These are phyloP conservation scores for Spathaspora jeffriesii DNA, from an alignment of 1,139 yeast species.

Conservation along the genomic window DNA sequence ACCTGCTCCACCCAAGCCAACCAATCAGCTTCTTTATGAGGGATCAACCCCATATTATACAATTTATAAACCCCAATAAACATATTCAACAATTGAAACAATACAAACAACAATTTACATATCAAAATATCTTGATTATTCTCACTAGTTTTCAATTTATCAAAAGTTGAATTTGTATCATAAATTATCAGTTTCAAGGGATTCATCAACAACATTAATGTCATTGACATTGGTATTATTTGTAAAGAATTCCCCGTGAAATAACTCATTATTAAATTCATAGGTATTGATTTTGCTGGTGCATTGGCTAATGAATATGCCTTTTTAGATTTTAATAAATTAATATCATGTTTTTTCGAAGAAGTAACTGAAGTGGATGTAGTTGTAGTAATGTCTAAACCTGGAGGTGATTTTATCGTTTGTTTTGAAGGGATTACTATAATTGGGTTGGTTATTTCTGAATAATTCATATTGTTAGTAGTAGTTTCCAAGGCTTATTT, in stretches of 20 bases:
- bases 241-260: conserved; percentile 94
- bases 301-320: conserved; percentile 88
- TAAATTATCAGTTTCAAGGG: conserved; percentile 74
- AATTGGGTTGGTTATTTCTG: conserved; percentile 18
- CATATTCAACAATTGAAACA: conserved; percentile 66
- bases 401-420: conserved; percentile 19
- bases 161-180: conserved; percentile 49
- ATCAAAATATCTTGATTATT: conserved; percentile 43
- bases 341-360: conserved; percentile 19
- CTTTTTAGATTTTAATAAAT: conserved; percentile 53
- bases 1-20: conserved; percentile 68
- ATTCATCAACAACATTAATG: conserved; percentile 76
- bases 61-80: conserved; percentile 84
- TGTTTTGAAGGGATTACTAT: conserved; percentile 12
- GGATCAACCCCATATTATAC: conserved; percentile 87
- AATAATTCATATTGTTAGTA: conserved; percentile 8
- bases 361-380: conserved; percentile 4
- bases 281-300: conserved; percentile 86
- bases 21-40: conserved; percentile 90
- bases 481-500: background rate
- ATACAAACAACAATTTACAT: conserved; percentile 40
- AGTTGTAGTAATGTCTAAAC: conserved; percentile 12
- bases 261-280: conserved; percentile 88
- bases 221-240: conserved; percentile 89
- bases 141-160: conserved; percentile 32